phyloP scores from a whole-genome alignment of 345 rosid genomes.

The Trapa bicornis region DNA sequence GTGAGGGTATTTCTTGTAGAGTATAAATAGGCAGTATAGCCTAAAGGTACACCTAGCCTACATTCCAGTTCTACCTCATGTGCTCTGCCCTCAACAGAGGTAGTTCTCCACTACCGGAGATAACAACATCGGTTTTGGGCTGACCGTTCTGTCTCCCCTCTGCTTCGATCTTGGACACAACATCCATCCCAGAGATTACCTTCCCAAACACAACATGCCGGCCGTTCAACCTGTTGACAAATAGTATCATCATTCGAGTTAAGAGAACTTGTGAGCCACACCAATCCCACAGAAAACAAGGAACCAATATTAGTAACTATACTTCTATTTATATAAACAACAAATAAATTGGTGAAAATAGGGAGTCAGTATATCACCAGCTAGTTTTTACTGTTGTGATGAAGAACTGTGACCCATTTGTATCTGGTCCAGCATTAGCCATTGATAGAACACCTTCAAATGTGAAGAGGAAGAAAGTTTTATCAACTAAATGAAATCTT shows the following conservation, averaged over 20 bases:
- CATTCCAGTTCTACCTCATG: neutral
- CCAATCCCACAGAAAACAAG: neutral
- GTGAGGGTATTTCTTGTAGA: neutral
- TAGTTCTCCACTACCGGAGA: conserved; percentile 64
- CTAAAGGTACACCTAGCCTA: neutral
- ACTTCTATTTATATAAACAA: neutral
- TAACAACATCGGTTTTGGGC: conserved; percentile 53
- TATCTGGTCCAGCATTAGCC: conserved; percentile 83
- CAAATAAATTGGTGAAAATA: neutral
- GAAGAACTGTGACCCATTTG: conserved; percentile 90
- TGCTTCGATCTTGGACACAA: conserved; percentile 70
- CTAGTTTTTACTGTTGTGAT: conserved; percentile 66
- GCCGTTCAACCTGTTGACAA: conserved; percentile 65
- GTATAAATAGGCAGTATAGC: neutral
- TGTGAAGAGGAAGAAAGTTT: neutral
- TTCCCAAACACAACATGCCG: conserved; percentile 83
- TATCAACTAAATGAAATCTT: neutral
- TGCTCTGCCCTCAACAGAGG: conserved; percentile 19
- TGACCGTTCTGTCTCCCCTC: conserved; percentile 54
- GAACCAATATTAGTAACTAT: neutral
- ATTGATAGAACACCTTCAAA: conserved; percentile 56
- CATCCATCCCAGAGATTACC: conserved; percentile 84
- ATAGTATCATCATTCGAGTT: neutral
- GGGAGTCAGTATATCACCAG: conserved; percentile 36
- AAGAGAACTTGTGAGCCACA: neutral